These are phyloP conservation scores for Juglanconis sp. DNA, from an alignment of 2,329 filamentous ascomycete genomes.

Conservation along the genomic window DNA sequence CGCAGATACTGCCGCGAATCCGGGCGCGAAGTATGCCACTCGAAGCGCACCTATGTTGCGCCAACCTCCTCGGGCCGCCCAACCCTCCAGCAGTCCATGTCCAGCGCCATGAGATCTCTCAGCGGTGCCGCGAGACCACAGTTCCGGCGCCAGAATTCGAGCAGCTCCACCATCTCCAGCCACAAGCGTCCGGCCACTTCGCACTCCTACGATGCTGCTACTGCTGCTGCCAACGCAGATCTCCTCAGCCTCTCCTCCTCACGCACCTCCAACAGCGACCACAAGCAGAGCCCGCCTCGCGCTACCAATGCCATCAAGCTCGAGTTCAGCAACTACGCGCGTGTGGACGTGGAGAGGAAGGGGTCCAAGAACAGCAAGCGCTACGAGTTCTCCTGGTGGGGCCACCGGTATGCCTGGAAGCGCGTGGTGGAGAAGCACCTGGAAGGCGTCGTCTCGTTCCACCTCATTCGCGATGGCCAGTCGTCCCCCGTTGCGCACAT, in stretches of 20 bases:
- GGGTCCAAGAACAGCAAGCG: slow-evolving; percentile 61
- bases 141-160: slow-evolving; percentile 35
- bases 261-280: slow-evolving; percentile 21
- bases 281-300: slow-evolving; percentile 29
- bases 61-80: slow-evolving; percentile 41
- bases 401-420: slow-evolving; percentile 79
- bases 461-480: slow-evolving; percentile 67
- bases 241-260: slow-evolving; percentile 27
- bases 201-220: slow-evolving; percentile 30
- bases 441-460: slow-evolving; percentile 65
- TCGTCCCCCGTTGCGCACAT: slow-evolving; percentile 75
- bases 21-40: slow-evolving; percentile 87
- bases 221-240: slow-evolving; percentile 33
- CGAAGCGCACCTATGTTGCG: slow-evolving; percentile 66
- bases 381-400: slow-evolving; percentile 96
- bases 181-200: slow-evolving; percentile 34
- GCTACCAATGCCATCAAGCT: slow-evolving; percentile 80
- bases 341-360: slow-evolving; percentile 74
- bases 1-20: slow-evolving; percentile 90
- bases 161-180: slow-evolving; percentile 27
- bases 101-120: slow-evolving; percentile 44
- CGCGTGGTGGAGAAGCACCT: slow-evolving; percentile 68
- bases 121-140: slow-evolving; percentile 27
- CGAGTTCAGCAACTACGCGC: slow-evolving; percentile 96
- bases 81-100: slow-evolving; percentile 46